A percentile compares a stretch with the other conserved stretches of the same genome.
Conservation (phyloP, 2,329 filamentous ascomycete genomes). For the Colletotrichum lupini region DNA sequence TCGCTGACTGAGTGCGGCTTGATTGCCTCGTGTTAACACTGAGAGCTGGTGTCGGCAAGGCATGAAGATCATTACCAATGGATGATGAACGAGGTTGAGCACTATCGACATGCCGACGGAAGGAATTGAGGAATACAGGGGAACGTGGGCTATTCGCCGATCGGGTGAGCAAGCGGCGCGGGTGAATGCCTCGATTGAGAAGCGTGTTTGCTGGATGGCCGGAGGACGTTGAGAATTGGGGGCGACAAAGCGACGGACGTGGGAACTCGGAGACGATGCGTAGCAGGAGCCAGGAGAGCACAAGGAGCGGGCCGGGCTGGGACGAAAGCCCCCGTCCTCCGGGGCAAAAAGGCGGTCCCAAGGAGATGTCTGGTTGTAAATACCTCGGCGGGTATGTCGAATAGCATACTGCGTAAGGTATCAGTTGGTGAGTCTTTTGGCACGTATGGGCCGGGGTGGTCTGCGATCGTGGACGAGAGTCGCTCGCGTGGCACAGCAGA, state of each 20-base stretch:
- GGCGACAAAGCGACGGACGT: background rate
- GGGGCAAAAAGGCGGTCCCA: background rate
- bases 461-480: background rate
- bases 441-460: background rate
- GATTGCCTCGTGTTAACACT: background rate
- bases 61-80: background rate
- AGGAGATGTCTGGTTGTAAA: background rate
- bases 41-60: background rate
- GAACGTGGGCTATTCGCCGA: background rate
- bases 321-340: background rate
- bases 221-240: background rate
- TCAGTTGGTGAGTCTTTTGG: background rate
- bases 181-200: conserved; percentile 25
- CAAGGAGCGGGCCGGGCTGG: background rate
- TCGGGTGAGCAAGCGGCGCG: conserved; percentile 10
- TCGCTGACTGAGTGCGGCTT: background rate
- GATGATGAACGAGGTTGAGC: background rate
- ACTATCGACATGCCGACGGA: background rate
- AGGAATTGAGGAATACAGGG: background rate
- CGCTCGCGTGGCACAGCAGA: background rate
- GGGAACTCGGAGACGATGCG: conserved; percentile 2
- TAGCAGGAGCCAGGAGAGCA: conserved; percentile 2
- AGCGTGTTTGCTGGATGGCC: background rate
- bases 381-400: background rate
- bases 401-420: background rate